Percentiles rank a stretch among this genome's conserved stretches.
Conservation (phyloP, 495 filamentous ascomycete genomes). For the Penicillium desertorum region DNA sequence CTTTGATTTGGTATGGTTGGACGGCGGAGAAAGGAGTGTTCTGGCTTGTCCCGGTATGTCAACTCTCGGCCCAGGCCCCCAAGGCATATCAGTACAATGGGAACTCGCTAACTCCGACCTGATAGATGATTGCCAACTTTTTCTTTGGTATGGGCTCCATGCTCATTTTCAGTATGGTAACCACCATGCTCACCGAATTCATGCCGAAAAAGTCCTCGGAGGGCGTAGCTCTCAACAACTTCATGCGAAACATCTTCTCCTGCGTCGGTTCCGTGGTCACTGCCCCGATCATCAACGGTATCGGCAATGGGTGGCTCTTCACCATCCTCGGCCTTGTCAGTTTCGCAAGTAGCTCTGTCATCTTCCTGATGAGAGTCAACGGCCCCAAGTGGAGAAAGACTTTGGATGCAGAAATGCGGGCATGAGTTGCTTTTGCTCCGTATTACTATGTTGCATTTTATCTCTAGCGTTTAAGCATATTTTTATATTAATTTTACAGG, state of each 20-base stretch:
- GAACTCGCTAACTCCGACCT: slow-evolving; percentile 10
- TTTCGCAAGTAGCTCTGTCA: slow-evolving; percentile 51
- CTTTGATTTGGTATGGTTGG: slow-evolving; percentile 70
- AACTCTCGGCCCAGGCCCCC: slow-evolving; percentile 26
- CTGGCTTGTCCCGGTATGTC: slow-evolving; percentile 63
- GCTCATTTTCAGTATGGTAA: slow-evolving; percentile 78
- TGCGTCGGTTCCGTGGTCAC: slow-evolving; percentile 75
- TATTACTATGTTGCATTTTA: background rate
- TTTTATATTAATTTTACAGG: background rate
- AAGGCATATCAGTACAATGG: background rate
- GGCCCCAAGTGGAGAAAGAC: slow-evolving; percentile 65
- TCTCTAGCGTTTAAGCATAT: background rate
- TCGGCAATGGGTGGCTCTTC: slow-evolving; percentile 88
- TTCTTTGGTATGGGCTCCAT: slow-evolving; percentile 87
- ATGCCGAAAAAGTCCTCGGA: slow-evolving; percentile 71
- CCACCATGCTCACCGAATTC: slow-evolving; percentile 88
- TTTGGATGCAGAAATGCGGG: slow-evolving; percentile 58
- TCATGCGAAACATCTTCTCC: slow-evolving; percentile 82
- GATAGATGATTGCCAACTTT: slow-evolving; percentile 73
- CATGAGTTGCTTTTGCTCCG: slow-evolving; percentile 19
- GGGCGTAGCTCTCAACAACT: slow-evolving; percentile 75
- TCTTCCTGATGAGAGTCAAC: slow-evolving; percentile 65
- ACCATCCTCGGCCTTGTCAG: slow-evolving; percentile 72
- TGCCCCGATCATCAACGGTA: slow-evolving; percentile 72
- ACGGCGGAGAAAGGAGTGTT: slow-evolving; percentile 54